These are phyloP conservation scores for Talaromyces sp. DNA, from an alignment of 2,329 filamentous ascomycete species.

Conservation along the genomic window DNA sequence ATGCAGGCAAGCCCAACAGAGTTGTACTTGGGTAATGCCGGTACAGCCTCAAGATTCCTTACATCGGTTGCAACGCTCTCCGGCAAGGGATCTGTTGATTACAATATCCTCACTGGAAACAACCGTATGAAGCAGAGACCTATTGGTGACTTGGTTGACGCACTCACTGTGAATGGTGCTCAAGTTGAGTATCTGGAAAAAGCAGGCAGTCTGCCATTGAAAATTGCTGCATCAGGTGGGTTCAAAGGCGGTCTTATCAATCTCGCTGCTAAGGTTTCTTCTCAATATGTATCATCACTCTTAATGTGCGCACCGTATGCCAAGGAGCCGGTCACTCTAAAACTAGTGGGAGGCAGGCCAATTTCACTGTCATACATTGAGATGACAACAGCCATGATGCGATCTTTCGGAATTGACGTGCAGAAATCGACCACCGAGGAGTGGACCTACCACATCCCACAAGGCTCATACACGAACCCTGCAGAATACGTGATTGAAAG, in stretches of 20 bases:
- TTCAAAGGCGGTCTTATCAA: slow-evolving; percentile 84
- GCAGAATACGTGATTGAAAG: slow-evolving; percentile 86
- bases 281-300: slow-evolving; percentile 97
- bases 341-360: slow-evolving; percentile 89
- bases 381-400: slow-evolving; percentile 99
- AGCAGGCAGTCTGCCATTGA: slow-evolving; percentile 75
- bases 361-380: slow-evolving; percentile 97
- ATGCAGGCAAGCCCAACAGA: slow-evolving; percentile 69
- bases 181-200: slow-evolving; percentile 78
- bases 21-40: slow-evolving; percentile 92
- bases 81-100: slow-evolving; percentile 55
- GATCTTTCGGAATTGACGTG: slow-evolving; percentile 78
- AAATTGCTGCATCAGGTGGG: slow-evolving; percentile 74
- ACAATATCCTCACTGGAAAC: slow-evolving; percentile 85
- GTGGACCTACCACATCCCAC: slow-evolving; percentile 91
- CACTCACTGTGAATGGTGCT: slow-evolving; percentile 81
- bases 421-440: slow-evolving; percentile 69
- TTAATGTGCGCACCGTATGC: slow-evolving; percentile 97
- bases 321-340: slow-evolving; percentile 84
- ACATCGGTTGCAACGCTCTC: slow-evolving; percentile 88
- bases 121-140: slow-evolving; percentile 93
- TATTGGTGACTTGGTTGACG: slow-evolving; percentile 88
- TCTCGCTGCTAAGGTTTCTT: slow-evolving; percentile 89
- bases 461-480: slow-evolving; percentile 77
- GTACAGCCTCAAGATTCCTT: slow-evolving; percentile 90